phyloP scores from a whole-genome alignment of 2,329 filamentous ascomycete genomes.

The Fusarium brevicatenulatum region DNA sequence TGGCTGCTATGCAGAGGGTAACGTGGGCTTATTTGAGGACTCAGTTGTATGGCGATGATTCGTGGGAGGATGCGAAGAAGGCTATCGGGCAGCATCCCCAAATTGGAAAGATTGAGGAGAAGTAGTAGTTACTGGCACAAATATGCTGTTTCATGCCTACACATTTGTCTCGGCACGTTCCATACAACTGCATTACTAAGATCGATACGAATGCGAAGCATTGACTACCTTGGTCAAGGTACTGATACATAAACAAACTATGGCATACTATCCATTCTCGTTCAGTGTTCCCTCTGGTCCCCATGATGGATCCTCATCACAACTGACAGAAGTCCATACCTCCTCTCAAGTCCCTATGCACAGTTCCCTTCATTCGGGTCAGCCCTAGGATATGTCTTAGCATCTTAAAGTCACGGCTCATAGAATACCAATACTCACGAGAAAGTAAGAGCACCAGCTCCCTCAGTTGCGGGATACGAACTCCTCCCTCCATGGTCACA shows the following conservation, averaged over 20 bases:
- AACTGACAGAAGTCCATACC: accelerated
- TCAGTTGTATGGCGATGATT: slow-evolving; percentile 30
- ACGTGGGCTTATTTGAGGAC: slow-evolving; percentile 41
- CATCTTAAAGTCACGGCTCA: accelerated
- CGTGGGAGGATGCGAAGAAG: slow-evolving; percentile 36
- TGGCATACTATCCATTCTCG: accelerated
- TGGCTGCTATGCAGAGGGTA: slow-evolving; percentile 38
- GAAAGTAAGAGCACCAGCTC: neutral
- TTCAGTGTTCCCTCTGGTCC: no score
- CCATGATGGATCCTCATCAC: no score
- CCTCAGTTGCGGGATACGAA: neutral
- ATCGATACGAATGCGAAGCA: no score
- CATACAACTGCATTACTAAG: no score
- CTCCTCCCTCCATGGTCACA: neutral
- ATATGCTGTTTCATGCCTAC: neutral
- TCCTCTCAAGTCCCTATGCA: neutral
- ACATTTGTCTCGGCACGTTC: no score
- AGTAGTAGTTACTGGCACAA: neutral
- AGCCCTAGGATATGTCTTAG: neutral
- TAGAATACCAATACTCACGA: accelerated
- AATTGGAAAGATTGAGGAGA: slow-evolving; percentile 36
- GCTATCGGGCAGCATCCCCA: slow-evolving; percentile 19
- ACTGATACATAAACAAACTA: neutral
- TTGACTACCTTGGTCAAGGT: neutral
- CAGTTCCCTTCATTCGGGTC: neutral